Percentiles rank a stretch among this genome's conserved stretches.
phyloP scores from a whole-genome alignment of 2,329 filamentous ascomycete genomes.

The Aspergillus latus region DNA sequence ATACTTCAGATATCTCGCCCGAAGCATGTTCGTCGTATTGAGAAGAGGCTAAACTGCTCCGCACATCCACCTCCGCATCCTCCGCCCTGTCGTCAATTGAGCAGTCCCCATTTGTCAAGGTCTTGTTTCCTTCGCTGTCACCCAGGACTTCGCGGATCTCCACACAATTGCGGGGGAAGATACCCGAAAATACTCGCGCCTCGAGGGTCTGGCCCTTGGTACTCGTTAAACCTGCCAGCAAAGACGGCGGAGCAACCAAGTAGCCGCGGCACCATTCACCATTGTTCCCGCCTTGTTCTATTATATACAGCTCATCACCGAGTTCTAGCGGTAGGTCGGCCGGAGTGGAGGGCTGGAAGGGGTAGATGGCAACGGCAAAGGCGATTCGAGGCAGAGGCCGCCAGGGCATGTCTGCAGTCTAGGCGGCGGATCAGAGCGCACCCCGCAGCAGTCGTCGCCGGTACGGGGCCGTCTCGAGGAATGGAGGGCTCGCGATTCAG shows the following conservation, averaged over 20 bases:
- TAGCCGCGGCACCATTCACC: slow-evolving; percentile 95
- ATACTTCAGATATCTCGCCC: slow-evolving; percentile 34
- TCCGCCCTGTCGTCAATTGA: slow-evolving; percentile 38
- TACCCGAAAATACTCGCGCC: slow-evolving; percentile 95
- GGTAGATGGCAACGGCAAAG: slow-evolving; percentile 94
- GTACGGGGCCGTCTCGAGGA: slow-evolving; percentile 22
- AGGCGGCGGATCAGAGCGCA: slow-evolving; percentile 19
- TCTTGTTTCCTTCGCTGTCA: slow-evolving; percentile 56
- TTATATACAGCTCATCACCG: slow-evolving; percentile 97
- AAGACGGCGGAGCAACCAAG: slow-evolving; percentile 86
- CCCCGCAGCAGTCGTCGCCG: slow-evolving; percentile 25
- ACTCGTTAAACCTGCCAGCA: slow-evolving; percentile 87
- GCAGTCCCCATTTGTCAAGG: slow-evolving; percentile 34
- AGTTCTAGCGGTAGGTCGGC: slow-evolving; percentile 95
- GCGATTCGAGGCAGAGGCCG: slow-evolving; percentile 93
- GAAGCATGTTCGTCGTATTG: slow-evolving; percentile 27
- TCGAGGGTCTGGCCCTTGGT: slow-evolving; percentile 91
- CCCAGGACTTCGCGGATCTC: slow-evolving; percentile 91
- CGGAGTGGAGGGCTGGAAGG: slow-evolving; percentile 80
- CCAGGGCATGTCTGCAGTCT: slow-evolving; percentile 74
- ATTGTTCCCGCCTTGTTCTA: slow-evolving; percentile 84
- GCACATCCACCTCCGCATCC: slow-evolving; percentile 28
- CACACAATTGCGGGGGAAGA: slow-evolving; percentile 92
- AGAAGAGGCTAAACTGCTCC: slow-evolving; percentile 30
- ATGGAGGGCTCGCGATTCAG: slow-evolving; percentile 22